Base-by-base conservation (phyloP, 306 rosid species). In the Gleditsia sinensis region DNA sequence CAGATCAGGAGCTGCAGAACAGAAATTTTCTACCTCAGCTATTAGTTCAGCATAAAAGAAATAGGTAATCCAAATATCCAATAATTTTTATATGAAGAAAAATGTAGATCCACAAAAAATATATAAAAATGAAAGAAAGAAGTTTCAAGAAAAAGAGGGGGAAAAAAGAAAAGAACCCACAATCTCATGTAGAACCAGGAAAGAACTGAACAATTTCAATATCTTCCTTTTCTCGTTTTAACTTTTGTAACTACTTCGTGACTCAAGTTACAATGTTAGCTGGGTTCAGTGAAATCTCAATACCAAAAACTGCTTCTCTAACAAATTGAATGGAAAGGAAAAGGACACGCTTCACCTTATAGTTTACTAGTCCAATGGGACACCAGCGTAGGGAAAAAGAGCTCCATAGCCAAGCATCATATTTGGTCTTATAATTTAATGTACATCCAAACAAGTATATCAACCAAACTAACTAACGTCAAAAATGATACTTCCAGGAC, bases 1-100 rank as follows among this genome's bases (percentile, higher is more conserved):
- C 69, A 76, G 7, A 37, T 54, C 96, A 50, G 94, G 91, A 75
- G 89, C 98, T 91, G 90, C 86, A 81, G 55, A 71, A 68, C 75
- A 81, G 62, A 77, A 70, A 55, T 39, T 34, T n/a, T 14, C 20
- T 13, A 53, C 37, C 8, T 55, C 20, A 51, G 77, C 58, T 61
- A 57, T 77, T 13, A 75, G 42, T 65, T 75, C 43, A 19, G 62
- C 57, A 20, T 19, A 19, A 17, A 50, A 40, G 55, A 39, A 40
- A 63, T 9, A 57, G 50, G 39, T 37, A 59, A 32, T 59, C 63
- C 37, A 57, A 27, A 56, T 61, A 20, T 30, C 27, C 66, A 17
- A 43, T 14, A 12, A 46, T 69, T 61, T 42, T 40, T 58, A 66
- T 53, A 39, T 5, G 3, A 64, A 70, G 64, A 70, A 53, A 61